Percentiles rank a stretch among this genome's conserved stretches.
Evolutionary conservation across 257 asterid species (phyloP).

Genomic region (Petrea volubilis): DNA sequence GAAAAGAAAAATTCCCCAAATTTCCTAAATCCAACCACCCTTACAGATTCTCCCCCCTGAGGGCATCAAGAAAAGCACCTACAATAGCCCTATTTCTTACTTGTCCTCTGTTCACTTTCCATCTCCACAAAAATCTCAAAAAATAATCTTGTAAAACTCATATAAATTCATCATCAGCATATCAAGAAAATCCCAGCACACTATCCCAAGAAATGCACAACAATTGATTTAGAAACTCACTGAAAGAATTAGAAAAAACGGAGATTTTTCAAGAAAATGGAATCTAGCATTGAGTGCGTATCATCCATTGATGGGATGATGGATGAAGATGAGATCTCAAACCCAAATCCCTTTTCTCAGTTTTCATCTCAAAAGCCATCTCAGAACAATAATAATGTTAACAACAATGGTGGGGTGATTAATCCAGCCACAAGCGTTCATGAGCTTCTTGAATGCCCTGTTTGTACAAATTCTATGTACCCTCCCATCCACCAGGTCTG

Average conservation of each 20-base stretch:
- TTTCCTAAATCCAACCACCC: constrained; percentile 5
- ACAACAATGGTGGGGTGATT: constrained; percentile 31
- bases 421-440: constrained; percentile 54
- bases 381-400: constrained; percentile 17
- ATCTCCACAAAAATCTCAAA: constrained; percentile 6
- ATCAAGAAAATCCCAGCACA: constrained; percentile 1
- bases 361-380: constrained; percentile 44
- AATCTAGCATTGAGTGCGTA: constrained; percentile 57
- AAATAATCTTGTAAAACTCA: constrained; percentile 11
- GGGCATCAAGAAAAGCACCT: constrained; percentile 42
- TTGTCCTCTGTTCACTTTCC: constrained; percentile 25
- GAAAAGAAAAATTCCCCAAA: too few species aligned
- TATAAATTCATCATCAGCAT: constrained; percentile 4
- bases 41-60: constrained; percentile 23
- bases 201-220: constrained; percentile 16
- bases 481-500: constrained; percentile 48
- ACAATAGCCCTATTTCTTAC: constrained; percentile 3
- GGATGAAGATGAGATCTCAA: constrained; percentile 54
- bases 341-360: constrained; percentile 34
- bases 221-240: constrained; percentile 19
- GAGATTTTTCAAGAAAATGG: constrained; percentile 35
- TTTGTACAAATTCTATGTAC: constrained; percentile 57
- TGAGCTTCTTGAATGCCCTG: constrained; percentile 64
- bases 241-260: not conserved
- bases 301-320: constrained; percentile 46